Base-by-base conservation (phyloP, 139 green algal genomes). In the Astrephomene gubernaculifera region DNA sequence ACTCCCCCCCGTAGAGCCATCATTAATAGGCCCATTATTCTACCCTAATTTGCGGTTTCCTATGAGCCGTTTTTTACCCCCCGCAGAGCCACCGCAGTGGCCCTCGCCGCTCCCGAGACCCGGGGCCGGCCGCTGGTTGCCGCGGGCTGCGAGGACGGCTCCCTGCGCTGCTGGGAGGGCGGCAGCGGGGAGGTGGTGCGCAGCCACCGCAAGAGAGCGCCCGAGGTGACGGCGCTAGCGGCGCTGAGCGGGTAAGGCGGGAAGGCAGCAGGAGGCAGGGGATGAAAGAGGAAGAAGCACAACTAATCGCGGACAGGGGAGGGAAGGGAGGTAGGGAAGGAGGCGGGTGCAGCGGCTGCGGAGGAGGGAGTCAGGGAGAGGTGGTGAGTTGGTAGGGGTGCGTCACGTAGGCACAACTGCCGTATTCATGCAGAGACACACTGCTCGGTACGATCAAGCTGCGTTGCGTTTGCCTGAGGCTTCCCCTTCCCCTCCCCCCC, bases 101-200 rank as follows among this genome's bases (percentile, higher is more conserved):
- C 52, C 3, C 67, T 86, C 25, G 68, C 52, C 22, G n/a, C n/a
- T n/a, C 76, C 85, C 25, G 67, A 67, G n/a, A 2, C 29, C 12
- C 4, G 35, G 6, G 65, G 65, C 27, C 35, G 65, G 64, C 6
- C 35, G 31, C 64, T 79, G 79, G 33, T 89, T 70, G 86, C 84
- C 33, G 60, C 86, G 1, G 79, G 79, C 61, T 79, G 83, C 54
- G 86, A 91, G 65, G 88, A 91, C 71, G 88, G 88, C 35, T 72
- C 49, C 0, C 29, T 91, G 65, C 80, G 83, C 29, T 41, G 41
- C 39, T 91, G 88, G 88, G 84, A 88, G 57, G 24, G 44, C 9
- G 17, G 4, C 27, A 73, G 9, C 22, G 83, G 79, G 39, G 65
- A 72, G 35, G 65, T 39, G 64, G 24, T 88, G 54, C 83, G 83